These are phyloP conservation scores for Cyamopsis tetragonoloba DNA, from an alignment of 306 rosid species.

Conservation along the genomic window DNA sequence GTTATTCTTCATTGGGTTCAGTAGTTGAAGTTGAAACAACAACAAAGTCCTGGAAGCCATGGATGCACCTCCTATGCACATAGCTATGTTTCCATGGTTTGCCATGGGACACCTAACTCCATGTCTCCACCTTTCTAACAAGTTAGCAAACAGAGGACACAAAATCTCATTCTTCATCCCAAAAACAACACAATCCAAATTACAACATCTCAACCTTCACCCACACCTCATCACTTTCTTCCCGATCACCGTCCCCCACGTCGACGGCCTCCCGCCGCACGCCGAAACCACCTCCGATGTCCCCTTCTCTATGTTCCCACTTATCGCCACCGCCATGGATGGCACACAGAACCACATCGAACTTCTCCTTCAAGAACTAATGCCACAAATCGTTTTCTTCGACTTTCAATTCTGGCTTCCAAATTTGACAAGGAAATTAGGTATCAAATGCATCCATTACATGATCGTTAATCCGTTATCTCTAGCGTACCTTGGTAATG, in stretches of 20 bases:
- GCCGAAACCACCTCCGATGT: conserved; percentile 39
- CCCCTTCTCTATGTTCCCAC: not conserved
- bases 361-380: not conserved
- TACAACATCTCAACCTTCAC: conserved; percentile 11
- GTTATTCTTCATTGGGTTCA: too few relatives aligned
- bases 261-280: conserved; percentile 21
- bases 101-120: conserved; percentile 33
- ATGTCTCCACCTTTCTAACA: conserved; percentile 24
- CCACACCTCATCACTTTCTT: conserved; percentile 29
- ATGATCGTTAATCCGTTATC: not conserved
- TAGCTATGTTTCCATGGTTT: conserved; percentile 33
- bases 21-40: too few relatives aligned
- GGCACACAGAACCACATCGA: conserved; percentile 17
- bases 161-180: conserved; percentile 26
- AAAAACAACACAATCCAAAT: conserved; percentile 9
- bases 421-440: not conserved
- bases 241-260: conserved; percentile 22
- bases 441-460: conserved; percentile 23
- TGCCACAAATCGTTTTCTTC: conserved; percentile 28
- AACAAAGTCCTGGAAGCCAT: too few relatives aligned
- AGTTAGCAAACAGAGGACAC: conserved; percentile 23
- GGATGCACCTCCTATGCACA: conserved; percentile 3
- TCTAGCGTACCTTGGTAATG: not conserved
- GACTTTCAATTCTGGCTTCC: conserved; percentile 29
- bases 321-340: conserved; percentile 19